A percentile compares a stretch with the other conserved stretches of the same genome.
These are phyloP conservation scores for Trichomonascaceae sp. DNA, from an alignment of 1,139 yeast species.

Conservation along the genomic window DNA sequence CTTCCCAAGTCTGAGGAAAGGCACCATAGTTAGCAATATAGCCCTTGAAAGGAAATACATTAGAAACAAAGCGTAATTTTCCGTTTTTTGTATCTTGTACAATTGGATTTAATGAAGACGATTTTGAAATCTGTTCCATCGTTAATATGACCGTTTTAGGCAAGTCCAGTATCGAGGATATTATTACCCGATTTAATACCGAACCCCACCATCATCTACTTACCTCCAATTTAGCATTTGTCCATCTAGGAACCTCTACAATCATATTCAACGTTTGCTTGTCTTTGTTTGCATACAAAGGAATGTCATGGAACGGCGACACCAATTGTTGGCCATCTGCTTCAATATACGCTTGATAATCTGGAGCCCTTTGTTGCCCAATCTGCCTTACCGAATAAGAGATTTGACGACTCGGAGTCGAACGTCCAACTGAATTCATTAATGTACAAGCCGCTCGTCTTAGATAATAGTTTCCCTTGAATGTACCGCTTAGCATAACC, in stretches of 20 bases:
- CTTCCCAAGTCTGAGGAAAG: conserved; percentile 95
- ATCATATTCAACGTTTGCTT: conserved; percentile 61
- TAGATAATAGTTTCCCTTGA: neutral
- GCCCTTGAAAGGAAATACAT: conserved; percentile 87
- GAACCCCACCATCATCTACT: neutral
- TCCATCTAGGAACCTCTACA: conserved; percentile 89
- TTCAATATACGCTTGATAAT: conserved; percentile 51
- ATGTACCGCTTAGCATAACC: neutral
- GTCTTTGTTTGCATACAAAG: conserved; percentile 56
- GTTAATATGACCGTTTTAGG: neutral
- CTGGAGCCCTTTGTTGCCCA: conserved; percentile 79
- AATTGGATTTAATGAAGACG: conserved; percentile 66
- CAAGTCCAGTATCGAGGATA: neutral
- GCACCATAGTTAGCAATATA: conserved; percentile 93
- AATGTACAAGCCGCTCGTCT: neutral
- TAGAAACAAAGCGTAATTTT: conserved; percentile 73
- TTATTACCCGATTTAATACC: neutral
- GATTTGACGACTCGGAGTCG: neutral
- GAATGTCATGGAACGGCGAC: conserved; percentile 87
- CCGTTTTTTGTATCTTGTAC: conserved; percentile 84
- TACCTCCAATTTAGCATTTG: conserved; percentile 74
- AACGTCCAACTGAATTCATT: neutral
- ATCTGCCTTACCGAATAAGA: conserved; percentile 47
- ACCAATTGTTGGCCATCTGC: conserved; percentile 44
- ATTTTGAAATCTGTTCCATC: conserved; percentile 48